Evolutionary conservation across 768 basidiomycete genomes (phyloP).

Genomic region (Amanita phalloides): DNA sequence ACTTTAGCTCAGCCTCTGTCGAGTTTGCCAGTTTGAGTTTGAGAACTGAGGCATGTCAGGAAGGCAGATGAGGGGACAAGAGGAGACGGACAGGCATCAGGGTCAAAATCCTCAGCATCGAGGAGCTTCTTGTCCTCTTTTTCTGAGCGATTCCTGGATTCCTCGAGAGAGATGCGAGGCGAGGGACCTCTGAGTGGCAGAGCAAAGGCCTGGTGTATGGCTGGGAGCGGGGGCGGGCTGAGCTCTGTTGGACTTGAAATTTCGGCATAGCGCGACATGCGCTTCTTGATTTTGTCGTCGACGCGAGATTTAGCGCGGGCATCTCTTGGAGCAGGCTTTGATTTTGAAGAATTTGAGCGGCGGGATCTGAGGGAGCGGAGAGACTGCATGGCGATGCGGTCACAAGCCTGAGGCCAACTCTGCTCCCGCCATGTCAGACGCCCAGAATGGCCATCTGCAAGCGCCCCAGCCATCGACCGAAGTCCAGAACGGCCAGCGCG

Average conservation of each 20-base stretch:
- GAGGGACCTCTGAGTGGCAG: slow-evolving; percentile 5
- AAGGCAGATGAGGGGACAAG: not conserved
- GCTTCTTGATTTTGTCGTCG: slow-evolving; percentile 92
- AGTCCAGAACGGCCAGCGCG: slow-evolving; percentile 19
- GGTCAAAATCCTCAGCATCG: slow-evolving; percentile 75
- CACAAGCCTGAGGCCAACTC: slow-evolving; percentile 8
- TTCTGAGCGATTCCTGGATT: slow-evolving; percentile 20
- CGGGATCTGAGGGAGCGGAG: slow-evolving; percentile 45
- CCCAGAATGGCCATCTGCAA: not conserved
- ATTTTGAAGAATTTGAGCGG: slow-evolving; percentile 23
- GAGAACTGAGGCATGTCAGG: slow-evolving; percentile 35
- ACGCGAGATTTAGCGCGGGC: slow-evolving; percentile 39
- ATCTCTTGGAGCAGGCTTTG: slow-evolving; percentile 29
- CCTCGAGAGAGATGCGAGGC: slow-evolving; percentile 26
- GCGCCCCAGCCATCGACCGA: slow-evolving; percentile 10
- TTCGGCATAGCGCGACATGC: slow-evolving; percentile 92
- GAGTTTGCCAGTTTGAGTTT: slow-evolving; percentile 86
- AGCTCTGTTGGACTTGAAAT: slow-evolving; percentile 62
- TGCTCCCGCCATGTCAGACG: slow-evolving; percentile 2
- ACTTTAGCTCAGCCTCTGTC: slow-evolving; percentile 70
- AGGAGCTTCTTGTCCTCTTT: slow-evolving; percentile 53
- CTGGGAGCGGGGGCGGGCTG: slow-evolving; percentile 29
- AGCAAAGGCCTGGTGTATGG: slow-evolving; percentile 43
- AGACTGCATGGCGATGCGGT: slow-evolving; percentile 33
- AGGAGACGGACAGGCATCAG: slow-evolving; percentile 68